Percentiles rank a stretch among this genome's conserved stretches.
Conservation (phyloP, 2,329 filamentous ascomycete genomes). For the Penicillium brevicompactum region DNA sequence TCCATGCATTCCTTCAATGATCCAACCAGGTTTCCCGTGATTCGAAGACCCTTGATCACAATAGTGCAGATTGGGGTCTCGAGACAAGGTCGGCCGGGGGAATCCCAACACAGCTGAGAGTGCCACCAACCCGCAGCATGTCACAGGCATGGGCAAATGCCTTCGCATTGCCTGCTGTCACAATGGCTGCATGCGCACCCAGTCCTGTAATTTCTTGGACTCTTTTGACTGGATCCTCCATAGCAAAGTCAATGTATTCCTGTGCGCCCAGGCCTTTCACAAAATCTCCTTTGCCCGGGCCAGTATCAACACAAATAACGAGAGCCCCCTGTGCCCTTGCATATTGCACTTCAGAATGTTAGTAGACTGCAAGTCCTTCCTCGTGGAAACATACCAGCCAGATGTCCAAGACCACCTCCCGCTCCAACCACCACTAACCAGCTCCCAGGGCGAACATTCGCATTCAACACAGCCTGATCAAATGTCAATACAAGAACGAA, state of each 20-base stretch:
- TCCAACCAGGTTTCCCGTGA: conserved; percentile 49
- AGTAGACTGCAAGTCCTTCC: background rate
- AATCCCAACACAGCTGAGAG: conserved; percentile 49
- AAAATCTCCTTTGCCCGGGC: conserved; percentile 41
- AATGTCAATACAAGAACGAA: background rate
- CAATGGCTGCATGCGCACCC: conserved; percentile 46
- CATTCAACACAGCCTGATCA: conserved; percentile 44
- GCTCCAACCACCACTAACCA: conserved; percentile 51
- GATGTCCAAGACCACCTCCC: conserved; percentile 49
- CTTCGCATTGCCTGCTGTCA: conserved; percentile 45
- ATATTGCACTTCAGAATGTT: conserved; percentile 41
- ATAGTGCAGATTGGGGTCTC: conserved; percentile 47
- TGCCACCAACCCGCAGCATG: conserved; percentile 49
- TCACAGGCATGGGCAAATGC: conserved; percentile 48
- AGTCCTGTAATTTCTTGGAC: conserved; percentile 42
- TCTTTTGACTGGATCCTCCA: conserved; percentile 35
- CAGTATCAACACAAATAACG: conserved; percentile 48
- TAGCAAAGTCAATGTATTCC: conserved; percentile 46
- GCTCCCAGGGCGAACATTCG: conserved; percentile 42
- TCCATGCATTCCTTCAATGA: conserved; percentile 51
- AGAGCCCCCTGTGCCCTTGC: conserved; percentile 44
- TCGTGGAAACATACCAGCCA: conserved; percentile 37
- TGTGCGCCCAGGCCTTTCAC: conserved; percentile 43
- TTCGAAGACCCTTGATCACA: conserved; percentile 49
- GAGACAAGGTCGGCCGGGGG: conserved; percentile 42